Base-by-base conservation (phyloP, 2,329 filamentous ascomycete species). In the Penicillium sp. region DNA sequence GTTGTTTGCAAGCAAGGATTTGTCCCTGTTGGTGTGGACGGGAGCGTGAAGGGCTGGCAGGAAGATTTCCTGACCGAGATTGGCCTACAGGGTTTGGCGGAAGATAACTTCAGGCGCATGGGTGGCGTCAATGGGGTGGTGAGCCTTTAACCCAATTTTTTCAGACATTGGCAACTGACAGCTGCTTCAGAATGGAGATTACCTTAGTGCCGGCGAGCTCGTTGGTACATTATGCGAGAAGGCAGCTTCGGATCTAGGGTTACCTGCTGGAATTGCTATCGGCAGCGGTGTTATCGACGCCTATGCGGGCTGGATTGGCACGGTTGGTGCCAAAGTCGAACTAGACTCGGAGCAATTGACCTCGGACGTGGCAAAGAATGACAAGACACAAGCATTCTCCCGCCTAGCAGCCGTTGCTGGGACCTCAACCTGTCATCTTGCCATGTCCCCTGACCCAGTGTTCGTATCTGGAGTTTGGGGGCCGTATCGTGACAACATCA, bases 401-500 rank as follows among this genome's bases (percentile, higher is more conserved):
- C 91, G 95, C 58, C 85, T 99, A 41, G 95, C 95, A 1, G 93
- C 93, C 19, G 95, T 99, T 5, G 95, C 95, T 0, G 95, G 95
- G 64, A 99, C 95, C 5, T 98, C 95, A 0, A 99, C 95, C 17
- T 99, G 95, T 79, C 95, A 99, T 79, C 83, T 99, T 59, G 95
- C 93, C 76, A 96, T 99, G 91, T 97, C 93, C 7, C 90, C 90
- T 67, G 87, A 96, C 44, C 91, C 95, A 0, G 91, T 98, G 29
- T 99, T 99, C 73, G 95, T 97, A 13, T 87, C 91, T 56, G 95
- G 95, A 41, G 93, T 99, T 26, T 99, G 95, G 95, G 95, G 95
- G 0, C 95, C 95, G 0, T 99, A 99, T 81, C 86, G 93, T 62
- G 95, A 99, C 73, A 95, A 97, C 5, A 85, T 99, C 47, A 86